Base-by-base conservation (phyloP, 768 basidiomycete genomes). In the Mycena amicta region DNA sequence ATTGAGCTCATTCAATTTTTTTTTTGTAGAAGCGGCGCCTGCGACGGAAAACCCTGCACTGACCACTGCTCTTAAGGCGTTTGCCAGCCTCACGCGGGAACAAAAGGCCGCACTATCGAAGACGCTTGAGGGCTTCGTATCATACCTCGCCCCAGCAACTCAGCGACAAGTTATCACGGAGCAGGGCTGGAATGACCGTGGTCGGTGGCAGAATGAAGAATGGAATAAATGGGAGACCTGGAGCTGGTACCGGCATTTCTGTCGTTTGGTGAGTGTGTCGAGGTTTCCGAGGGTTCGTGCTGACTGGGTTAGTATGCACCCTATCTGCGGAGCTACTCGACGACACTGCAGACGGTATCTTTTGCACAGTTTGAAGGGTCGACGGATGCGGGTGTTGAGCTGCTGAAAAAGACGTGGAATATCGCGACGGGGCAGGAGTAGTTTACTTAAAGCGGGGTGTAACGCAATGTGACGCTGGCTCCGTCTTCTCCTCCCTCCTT, bases 191-290 rank as follows among this genome's bases (percentile, higher is more conserved):
- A 78, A 84, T 30, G 83, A 83, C 41, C 87, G 90, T 23, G 78
- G 76, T 1, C 80, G 75, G 28, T 93, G 92, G 92, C 79, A 78
- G 22, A 80, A 83, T 33, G 83, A 85, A 26, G 87, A 90, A 54
- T 95, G 93, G 93, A 82, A 83, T 67, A 78, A 83, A 1, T 94
- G 92, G 92, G 87, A 91, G 74, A 90, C 88, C 0, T 93, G 91
- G 89, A 87, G 90, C 2, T 95, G 93, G 93, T 95, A 90, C 65
- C 79, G 90, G 59, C 92, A 96, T 65, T 95, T 93, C 75, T 91
- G 90, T 71, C 80, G 92, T 66, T 80, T 75, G 71, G 93, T 94
- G 53, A 62, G 91, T 76, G 13, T 23, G 4, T 45, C 6, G 2
- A 16, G 57, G 18, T 45, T 16, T 43, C 8, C 40, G n/a, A 37